phyloP scores from a whole-genome alignment of 768 basidiomycete genomes.

The Cytidiella melzeri region DNA sequence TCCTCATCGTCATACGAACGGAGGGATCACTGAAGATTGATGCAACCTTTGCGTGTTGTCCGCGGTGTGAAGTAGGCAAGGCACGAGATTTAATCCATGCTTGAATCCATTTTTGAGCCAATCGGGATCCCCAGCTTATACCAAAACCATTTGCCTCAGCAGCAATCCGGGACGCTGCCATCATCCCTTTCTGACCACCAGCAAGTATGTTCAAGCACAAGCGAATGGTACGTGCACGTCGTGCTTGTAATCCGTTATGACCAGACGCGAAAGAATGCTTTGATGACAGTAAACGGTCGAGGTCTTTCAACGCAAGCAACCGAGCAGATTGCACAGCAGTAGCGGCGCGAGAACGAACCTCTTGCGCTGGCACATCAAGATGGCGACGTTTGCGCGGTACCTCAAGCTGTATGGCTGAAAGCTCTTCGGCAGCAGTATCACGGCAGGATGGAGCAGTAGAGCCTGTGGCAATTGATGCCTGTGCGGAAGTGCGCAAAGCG shows the following conservation, averaged over 20 bases:
- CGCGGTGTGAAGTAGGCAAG: slow-evolving; percentile 14
- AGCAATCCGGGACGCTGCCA: slow-evolving; percentile 19
- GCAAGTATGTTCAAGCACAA: background rate
- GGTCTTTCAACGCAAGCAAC: background rate
- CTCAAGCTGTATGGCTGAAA: background rate
- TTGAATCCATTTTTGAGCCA: slow-evolving; percentile 12
- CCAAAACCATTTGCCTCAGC: slow-evolving; percentile 13
- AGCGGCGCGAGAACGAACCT: background rate
- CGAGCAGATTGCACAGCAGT: background rate
- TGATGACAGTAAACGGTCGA: background rate
- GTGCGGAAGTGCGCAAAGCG: no score
- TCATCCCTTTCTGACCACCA: slow-evolving; percentile 1
- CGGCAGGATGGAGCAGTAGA: background rate
- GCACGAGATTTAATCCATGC: slow-evolving; percentile 9
- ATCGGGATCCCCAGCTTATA: slow-evolving; percentile 11
- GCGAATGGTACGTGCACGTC: slow-evolving; percentile 19
- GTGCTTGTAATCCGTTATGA: slow-evolving; percentile 19
- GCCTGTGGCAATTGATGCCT: background rate
- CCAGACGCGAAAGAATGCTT: slow-evolving; percentile 9
- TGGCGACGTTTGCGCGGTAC: background rate
- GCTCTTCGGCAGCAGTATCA: background rate
- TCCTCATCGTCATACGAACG: slow-evolving; percentile 7
- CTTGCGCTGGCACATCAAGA: background rate
- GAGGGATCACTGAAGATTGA: slow-evolving; percentile 15
- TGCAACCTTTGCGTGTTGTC: slow-evolving; percentile 12